Percentiles rank a stretch among this genome's conserved stretches.
Conservation (phyloP, 148 eudicot genomes). For the Rhododendron ferrugineum region DNA sequence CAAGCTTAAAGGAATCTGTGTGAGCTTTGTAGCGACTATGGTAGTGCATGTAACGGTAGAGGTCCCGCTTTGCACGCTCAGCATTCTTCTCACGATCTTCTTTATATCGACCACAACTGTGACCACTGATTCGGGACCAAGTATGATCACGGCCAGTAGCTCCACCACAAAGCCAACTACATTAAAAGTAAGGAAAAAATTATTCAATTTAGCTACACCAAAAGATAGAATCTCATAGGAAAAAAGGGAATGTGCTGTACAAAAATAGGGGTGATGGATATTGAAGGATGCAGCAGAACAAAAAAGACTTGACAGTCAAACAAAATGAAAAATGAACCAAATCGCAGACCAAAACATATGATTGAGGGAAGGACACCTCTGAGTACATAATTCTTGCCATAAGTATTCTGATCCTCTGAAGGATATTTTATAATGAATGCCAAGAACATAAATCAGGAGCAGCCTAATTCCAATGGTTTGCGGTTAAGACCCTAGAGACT, state of each 20-base stretch:
- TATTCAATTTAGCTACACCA: not conserved
- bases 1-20: slow-evolving; percentile 63
- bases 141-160: slow-evolving; percentile 51
- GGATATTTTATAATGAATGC: not conserved
- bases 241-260: not conserved
- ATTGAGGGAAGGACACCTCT: not conserved
- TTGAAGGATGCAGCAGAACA: slow-evolving; percentile 2
- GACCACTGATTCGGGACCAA: slow-evolving; percentile 40
- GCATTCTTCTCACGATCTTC: slow-evolving; percentile 41
- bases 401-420: not conserved
- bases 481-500: not conserved
- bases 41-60: slow-evolving; percentile 64
- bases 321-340: not conserved
- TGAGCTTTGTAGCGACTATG: slow-evolving; percentile 69
- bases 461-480: not conserved
- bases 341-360: not conserved
- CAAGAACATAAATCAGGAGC: not conserved
- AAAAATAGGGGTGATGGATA: not conserved
- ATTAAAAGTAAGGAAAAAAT: slow-evolving; percentile 10
- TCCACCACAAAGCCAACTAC: slow-evolving; percentile 64
- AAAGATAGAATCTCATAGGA: not conserved
- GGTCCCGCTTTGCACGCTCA: slow-evolving; percentile 46
- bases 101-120: slow-evolving; percentile 62
- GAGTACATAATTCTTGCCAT: not conserved
- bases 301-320: not conserved